phyloP scores from a whole-genome alignment of 371 early-diverging fungal genomes.

The Apophysomyces ossiformis region DNA sequence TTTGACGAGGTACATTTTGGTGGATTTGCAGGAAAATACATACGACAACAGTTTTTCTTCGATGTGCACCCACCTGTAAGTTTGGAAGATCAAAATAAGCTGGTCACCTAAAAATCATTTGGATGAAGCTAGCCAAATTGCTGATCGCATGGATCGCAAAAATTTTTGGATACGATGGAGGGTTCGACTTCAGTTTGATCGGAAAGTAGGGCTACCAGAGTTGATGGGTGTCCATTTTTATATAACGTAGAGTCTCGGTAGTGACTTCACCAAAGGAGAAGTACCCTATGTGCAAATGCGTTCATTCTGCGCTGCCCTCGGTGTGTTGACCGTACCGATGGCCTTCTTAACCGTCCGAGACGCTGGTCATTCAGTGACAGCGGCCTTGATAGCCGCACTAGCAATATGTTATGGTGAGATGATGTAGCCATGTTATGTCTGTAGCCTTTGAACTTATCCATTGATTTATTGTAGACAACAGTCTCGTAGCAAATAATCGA shows the following conservation, averaged over 20 bases:
- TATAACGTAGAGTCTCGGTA: slow-evolving; percentile 3
- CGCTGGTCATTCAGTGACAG: slow-evolving; percentile 70
- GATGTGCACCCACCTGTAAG: slow-evolving; percentile 79
- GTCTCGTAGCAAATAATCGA: slow-evolving; percentile 87
- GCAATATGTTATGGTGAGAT: slow-evolving; percentile 72
- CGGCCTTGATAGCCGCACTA: slow-evolving; percentile 72
- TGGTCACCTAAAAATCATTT: background rate
- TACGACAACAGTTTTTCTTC: slow-evolving; percentile 92
- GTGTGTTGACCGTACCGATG: slow-evolving; percentile 78
- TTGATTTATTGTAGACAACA: slow-evolving; percentile 71
- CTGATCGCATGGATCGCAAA: slow-evolving; percentile 82
- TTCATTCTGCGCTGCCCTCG: slow-evolving; percentile 72
- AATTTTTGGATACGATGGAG: slow-evolving; percentile 84
- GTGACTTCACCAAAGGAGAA: slow-evolving; percentile 46
- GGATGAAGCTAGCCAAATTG: slow-evolving; percentile 83
- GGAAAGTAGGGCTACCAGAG: slow-evolving; percentile 61
- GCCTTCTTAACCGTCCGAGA: slow-evolving; percentile 82
- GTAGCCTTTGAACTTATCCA: background rate
- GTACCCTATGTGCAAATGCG: slow-evolving; percentile 92
- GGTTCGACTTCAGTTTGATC: slow-evolving; percentile 86
- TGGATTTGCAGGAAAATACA: slow-evolving; percentile 95
- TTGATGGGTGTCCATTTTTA: background rate
- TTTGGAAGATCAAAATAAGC: too few species aligned
- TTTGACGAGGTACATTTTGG: slow-evolving; percentile 92
- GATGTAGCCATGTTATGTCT: background rate